These are phyloP conservation scores for Cladosporium sp. DNA, from an alignment of 2,329 filamentous ascomycete species.

Conservation along the genomic window DNA sequence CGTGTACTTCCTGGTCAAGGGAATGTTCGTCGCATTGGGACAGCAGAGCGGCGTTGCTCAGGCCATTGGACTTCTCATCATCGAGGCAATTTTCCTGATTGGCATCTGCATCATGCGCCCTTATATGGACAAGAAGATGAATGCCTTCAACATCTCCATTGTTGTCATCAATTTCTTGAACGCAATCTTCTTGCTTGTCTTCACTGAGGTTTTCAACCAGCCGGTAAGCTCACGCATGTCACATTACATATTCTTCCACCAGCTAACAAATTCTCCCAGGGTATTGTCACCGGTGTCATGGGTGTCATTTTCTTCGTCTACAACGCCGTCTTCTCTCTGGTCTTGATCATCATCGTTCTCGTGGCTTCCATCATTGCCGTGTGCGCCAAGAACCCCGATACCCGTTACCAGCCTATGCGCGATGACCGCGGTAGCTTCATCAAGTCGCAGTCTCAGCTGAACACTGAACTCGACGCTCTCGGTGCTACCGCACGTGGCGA, in stretches of 20 bases:
- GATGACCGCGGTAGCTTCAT: constrained; percentile 96
- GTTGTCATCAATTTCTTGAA: constrained; percentile 87
- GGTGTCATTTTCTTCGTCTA: constrained; percentile 85
- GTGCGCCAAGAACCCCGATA: constrained; percentile 89
- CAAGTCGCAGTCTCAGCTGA: constrained; percentile 86
- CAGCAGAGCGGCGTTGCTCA: constrained; percentile 70
- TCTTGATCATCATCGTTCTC: constrained; percentile 78
- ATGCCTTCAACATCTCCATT: constrained; percentile 93
- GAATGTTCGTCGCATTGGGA: constrained; percentile 79
- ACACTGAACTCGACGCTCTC: constrained; percentile 84
- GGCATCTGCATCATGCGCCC: constrained; percentile 75
- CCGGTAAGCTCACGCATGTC: constrained; percentile 51
- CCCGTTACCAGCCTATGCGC: constrained; percentile 92
- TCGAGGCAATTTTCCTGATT: constrained; percentile 77
- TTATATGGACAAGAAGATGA: constrained; percentile 99
- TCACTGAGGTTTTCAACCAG: constrained; percentile 80
- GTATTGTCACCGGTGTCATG: constrained; percentile 79
- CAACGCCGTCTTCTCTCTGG: constrained; percentile 78
- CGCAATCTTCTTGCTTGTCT: constrained; percentile 82
- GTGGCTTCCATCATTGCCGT: constrained; percentile 75
- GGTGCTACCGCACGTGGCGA: constrained; percentile 86
- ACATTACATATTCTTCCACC: too few relatives aligned
- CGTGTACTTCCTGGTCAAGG: constrained; percentile 77
- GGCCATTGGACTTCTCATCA: constrained; percentile 75
- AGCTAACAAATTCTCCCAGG: constrained; percentile 35